Evolutionary conservation across 352 stramenopile genomes (phyloP).

Genomic region (Phytophthora capsici): DNA sequence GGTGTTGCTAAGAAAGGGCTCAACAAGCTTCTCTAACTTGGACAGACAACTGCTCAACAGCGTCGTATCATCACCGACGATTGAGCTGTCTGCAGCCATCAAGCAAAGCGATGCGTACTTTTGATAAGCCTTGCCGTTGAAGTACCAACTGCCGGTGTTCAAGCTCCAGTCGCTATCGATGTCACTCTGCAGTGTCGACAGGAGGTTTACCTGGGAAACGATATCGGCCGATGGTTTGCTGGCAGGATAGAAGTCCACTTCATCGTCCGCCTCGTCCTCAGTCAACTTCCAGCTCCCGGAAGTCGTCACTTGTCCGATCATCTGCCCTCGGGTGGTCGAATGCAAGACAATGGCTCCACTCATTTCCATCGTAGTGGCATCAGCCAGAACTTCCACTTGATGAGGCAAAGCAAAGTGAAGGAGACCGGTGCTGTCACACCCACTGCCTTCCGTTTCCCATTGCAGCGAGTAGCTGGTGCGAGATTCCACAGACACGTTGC

Average conservation of each 20-base stretch:
- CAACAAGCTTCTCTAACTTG: conserved; percentile 64
- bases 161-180: conserved; percentile 64
- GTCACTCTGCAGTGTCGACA: conserved; percentile 54
- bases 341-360: conserved; percentile 50
- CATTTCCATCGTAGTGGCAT: conserved; percentile 26
- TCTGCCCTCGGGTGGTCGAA: conserved; percentile 62
- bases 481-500: conserved; percentile 51
- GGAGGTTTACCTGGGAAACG: conserved; percentile 46
- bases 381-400: conserved; percentile 56
- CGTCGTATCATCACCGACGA: conserved; percentile 60
- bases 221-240: conserved; percentile 45
- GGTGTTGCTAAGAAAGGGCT: conserved; percentile 69
- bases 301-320: conserved; percentile 58
- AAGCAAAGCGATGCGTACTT: conserved; percentile 84
- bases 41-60: conserved; percentile 58
- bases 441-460: conserved; percentile 62
- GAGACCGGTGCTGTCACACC: conserved; percentile 53
- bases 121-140: conserved; percentile 78
- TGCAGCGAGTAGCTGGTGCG: conserved; percentile 72
- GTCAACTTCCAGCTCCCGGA: conserved; percentile 54
- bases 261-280: conserved; percentile 53
- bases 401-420: conserved; percentile 79
- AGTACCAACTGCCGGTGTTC: conserved; percentile 72
- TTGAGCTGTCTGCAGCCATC: conserved; percentile 58
- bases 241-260: conserved; percentile 69